Evolutionary conservation across 176 grass and related monocot genomes (phyloP).

Genomic region (Tillandsia leiboldiana): DNA sequence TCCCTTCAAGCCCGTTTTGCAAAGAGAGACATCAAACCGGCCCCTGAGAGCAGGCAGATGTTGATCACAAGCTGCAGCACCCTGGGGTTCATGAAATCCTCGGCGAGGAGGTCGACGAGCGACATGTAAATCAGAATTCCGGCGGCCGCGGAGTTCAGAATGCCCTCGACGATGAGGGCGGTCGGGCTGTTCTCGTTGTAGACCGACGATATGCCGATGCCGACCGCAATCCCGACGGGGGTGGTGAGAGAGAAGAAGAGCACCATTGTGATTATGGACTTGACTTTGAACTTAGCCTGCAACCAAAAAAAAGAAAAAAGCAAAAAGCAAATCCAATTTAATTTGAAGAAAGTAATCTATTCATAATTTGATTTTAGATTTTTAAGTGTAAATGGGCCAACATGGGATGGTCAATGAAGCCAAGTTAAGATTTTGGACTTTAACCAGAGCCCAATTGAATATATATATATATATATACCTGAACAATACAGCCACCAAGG

Average conservation of each 20-base stretch:
- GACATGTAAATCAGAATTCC: conserved; percentile 74
- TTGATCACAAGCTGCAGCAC: conserved; percentile 56
- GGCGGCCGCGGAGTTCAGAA: conserved; percentile 44
- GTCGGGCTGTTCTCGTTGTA: conserved; percentile 64
- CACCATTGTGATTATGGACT: conserved; percentile 35
- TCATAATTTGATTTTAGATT: background rate
- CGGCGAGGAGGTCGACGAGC: conserved; percentile 58
- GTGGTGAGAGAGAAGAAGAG: conserved; percentile 67
- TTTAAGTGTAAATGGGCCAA: no score
- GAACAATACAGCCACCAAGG: conserved; percentile 61
- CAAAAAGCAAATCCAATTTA: background rate
- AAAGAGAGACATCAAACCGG: conserved; percentile 56
- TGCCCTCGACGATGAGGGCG: conserved; percentile 42
- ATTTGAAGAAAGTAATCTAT: background rate
- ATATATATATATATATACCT: conserved; percentile 20
- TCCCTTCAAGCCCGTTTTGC: conserved; percentile 47
- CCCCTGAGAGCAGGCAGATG: conserved; percentile 32
- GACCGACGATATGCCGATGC: conserved; percentile 31
- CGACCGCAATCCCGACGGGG: conserved; percentile 44
- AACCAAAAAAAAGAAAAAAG: no score
- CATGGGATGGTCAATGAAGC: no score
- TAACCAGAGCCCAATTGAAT: no score
- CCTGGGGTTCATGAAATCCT: conserved; percentile 62
- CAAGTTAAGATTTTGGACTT: no score
- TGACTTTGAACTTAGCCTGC: conserved; percentile 44